Evolutionary conservation across 164 flowering plant species (phyloP).

Genomic region (Magnolia sinica): DNA sequence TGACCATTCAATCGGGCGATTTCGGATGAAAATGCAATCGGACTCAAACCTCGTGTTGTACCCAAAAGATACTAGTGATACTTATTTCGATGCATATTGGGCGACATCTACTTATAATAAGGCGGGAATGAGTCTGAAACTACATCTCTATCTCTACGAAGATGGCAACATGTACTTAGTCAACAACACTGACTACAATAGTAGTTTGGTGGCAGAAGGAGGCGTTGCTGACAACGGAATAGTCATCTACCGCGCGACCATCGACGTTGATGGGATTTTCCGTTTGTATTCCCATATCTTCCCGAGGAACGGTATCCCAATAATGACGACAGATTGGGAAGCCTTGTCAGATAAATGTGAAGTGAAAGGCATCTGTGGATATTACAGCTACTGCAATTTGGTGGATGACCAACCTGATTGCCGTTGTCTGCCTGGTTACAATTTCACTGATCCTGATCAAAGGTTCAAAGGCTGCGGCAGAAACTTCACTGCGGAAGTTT

Average conservation of each 20-base stretch:
- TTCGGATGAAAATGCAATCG: not conserved
- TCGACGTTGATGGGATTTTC: conserved; percentile 8
- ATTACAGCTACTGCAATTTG: conserved; percentile 16
- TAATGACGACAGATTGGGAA: too few species aligned
- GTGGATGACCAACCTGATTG: conserved; percentile 6
- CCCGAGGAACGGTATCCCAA: not conserved
- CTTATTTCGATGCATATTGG: conserved; percentile 14
- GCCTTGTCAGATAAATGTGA: not conserved
- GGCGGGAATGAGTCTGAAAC: conserved; percentile 3
- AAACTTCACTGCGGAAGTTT: not conserved
- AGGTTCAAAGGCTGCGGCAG: not conserved
- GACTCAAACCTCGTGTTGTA: conserved; percentile 12
- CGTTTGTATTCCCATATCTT: conserved; percentile 3
- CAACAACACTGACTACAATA: not conserved
- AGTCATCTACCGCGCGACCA: conserved; percentile 18
- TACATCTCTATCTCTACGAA: conserved; percentile 13
- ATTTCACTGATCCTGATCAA: not conserved
- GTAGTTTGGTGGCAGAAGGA: not conserved
- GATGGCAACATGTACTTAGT: conserved; percentile 11
- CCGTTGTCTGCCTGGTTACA: conserved; percentile 1
- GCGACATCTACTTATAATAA: not conserved
- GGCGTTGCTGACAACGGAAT: not conserved
- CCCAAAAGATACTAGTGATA: not conserved
- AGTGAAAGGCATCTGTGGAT: conserved; percentile 20
- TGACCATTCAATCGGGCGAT: conserved; percentile 1